Evolutionary conservation across 148 eudicot species (phyloP).

Genomic region (Chenopodium formosanum): DNA sequence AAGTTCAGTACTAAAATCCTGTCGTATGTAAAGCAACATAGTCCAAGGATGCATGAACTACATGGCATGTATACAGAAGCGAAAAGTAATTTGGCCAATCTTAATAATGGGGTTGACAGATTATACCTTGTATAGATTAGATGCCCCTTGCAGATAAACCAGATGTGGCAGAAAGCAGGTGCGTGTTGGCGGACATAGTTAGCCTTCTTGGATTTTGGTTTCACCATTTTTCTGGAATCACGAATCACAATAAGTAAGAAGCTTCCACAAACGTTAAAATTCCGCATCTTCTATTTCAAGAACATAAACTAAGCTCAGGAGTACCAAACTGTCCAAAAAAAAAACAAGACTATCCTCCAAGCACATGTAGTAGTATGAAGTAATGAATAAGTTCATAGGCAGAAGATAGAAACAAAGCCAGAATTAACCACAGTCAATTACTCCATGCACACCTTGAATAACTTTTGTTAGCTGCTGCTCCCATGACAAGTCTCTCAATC

Average conservation of each 20-base stretch:
- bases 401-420: neutral
- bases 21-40: neutral
- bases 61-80: slow-evolving; percentile 2
- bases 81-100: neutral
- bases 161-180: slow-evolving; percentile 69
- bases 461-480: slow-evolving; percentile 69
- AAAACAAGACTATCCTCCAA: neutral
- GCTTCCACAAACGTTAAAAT: neutral
- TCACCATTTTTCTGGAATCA: slow-evolving; percentile 63
- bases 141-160: slow-evolving; percentile 75
- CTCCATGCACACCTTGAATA: slow-evolving; percentile 50
- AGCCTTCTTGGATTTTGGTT: slow-evolving; percentile 79
- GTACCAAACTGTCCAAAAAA: neutral
- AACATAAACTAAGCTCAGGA: neutral
- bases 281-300: neutral
- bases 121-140: slow-evolving; percentile 66
- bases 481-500: slow-evolving; percentile 80
- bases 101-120: neutral
- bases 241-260: slow-evolving; percentile 16
- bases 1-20: neutral
- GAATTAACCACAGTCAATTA: neutral
- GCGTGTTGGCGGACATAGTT: slow-evolving; percentile 56
- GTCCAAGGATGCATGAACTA: neutral
- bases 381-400: neutral
- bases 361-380: neutral